Evolutionary conservation across 2,329 filamentous ascomycete species (phyloP).

Genomic region (Talaromyces funiculosus): DNA sequence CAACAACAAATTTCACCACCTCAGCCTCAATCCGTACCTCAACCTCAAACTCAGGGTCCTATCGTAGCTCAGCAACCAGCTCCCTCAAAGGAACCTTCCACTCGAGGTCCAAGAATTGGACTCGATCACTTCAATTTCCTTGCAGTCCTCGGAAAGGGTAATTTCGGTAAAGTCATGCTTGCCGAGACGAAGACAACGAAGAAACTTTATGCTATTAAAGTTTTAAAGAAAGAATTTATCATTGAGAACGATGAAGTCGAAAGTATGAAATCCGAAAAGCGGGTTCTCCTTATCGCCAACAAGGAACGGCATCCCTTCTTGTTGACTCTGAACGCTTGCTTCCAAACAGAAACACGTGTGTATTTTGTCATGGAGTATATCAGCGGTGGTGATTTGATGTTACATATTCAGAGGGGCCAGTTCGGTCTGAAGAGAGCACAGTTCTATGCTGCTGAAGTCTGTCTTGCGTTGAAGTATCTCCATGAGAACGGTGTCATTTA

Average conservation of each 20-base stretch:
- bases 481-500: constrained; percentile 99
- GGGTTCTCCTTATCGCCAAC: constrained; percentile 94
- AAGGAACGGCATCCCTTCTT: constrained; percentile 95
- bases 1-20: constrained; percentile 15
- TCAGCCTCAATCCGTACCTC: constrained; percentile 21
- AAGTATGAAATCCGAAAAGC: constrained; percentile 94
- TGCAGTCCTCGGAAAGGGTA: constrained; percentile 95
- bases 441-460: constrained; percentile 98
- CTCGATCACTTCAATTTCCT: constrained; percentile 99
- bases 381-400: constrained; percentile 95
- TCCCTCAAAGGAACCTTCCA: constrained; percentile 25
- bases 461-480: constrained; percentile 96
- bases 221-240: constrained; percentile 99
- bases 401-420: constrained; percentile 95
- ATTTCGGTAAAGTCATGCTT: constrained; percentile 99
- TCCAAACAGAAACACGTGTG: constrained; percentile 96
- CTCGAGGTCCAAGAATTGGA: constrained; percentile 64
- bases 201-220: constrained; percentile 95
- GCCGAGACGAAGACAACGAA: constrained; percentile 91
- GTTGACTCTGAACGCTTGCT: constrained; percentile 91
- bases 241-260: constrained; percentile 99
- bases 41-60: constrained; percentile 16
- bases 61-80: constrained; percentile 12
- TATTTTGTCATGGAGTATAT: constrained; percentile 99
- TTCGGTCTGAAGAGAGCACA: constrained; percentile 95